These are phyloP conservation scores for Pyrenula aspistea DNA, from an alignment of 495 filamentous ascomycete genomes.

Conservation along the genomic window DNA sequence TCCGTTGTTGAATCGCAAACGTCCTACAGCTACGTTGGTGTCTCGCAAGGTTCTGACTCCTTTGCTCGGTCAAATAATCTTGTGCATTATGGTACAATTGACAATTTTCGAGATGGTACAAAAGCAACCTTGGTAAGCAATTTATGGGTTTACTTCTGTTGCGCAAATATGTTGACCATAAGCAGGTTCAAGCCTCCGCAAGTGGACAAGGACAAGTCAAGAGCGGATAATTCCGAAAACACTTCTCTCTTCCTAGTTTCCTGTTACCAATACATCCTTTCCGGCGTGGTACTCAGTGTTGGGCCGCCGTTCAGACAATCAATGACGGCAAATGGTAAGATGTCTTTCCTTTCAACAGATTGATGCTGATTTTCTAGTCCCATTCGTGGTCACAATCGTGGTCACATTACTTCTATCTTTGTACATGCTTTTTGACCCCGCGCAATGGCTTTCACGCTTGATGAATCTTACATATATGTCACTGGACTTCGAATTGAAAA, in stretches of 20 bases:
- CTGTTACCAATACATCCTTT: constrained; percentile 88
- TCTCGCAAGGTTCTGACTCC: constrained; percentile 87
- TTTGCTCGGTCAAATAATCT: constrained; percentile 74
- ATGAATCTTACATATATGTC: constrained; percentile 82
- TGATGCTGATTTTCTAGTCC: constrained; percentile 36
- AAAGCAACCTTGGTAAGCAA: constrained; percentile 65
- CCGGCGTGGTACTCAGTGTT: constrained; percentile 77
- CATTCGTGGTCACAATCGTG: constrained; percentile 70
- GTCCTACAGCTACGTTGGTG: constrained; percentile 86
- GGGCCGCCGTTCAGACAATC: constrained; percentile 79
- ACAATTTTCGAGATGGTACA: constrained; percentile 60
- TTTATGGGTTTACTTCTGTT: no score
- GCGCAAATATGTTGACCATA: no score
- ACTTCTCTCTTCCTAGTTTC: constrained; percentile 79
- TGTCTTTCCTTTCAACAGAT: constrained; percentile 1
- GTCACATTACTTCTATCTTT: constrained; percentile 48
- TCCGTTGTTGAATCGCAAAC: constrained; percentile 64
- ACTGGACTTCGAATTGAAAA: constrained; percentile 53
- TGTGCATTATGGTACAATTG: constrained; percentile 70
- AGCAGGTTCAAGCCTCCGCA: constrained; percentile 68
- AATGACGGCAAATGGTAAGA: constrained; percentile 67
- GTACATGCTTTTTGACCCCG: constrained; percentile 70
- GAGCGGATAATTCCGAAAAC: constrained; percentile 84
- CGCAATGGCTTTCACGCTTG: constrained; percentile 48
- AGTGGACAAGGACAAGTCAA: constrained; percentile 61